Evolutionary conservation across 2,329 filamentous ascomycete species (phyloP).

Genomic region (Triangularia setosa): DNA sequence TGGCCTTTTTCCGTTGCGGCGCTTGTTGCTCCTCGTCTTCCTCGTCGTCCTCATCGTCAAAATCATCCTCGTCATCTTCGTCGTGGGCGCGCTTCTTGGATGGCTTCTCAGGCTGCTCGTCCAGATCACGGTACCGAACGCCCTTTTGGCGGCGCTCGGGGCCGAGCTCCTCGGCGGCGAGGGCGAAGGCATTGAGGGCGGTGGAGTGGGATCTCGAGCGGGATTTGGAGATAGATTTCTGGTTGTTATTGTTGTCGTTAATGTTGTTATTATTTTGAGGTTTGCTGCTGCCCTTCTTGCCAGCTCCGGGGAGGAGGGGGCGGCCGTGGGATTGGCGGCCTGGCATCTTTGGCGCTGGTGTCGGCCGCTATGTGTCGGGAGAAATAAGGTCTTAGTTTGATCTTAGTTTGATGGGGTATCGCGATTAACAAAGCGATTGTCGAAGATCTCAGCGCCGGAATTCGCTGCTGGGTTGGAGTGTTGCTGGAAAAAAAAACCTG

Average conservation of each 20-base stretch:
- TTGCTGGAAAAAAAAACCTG: not conserved
- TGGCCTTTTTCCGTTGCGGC: constrained; percentile 41
- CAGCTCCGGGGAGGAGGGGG: constrained; percentile 38
- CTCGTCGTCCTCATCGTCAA: constrained; percentile 55
- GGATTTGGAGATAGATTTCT: constrained; percentile 37
- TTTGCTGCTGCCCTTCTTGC: not conserved
- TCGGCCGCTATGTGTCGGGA: not conserved
- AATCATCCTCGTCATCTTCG: constrained; percentile 44
- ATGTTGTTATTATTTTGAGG: constrained; percentile 26
- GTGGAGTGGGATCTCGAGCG: constrained; percentile 48
- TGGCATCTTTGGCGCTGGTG: constrained; percentile 42
- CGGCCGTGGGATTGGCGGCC: constrained; percentile 58
- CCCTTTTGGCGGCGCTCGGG: constrained; percentile 38
- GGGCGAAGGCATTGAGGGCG: constrained; percentile 55
- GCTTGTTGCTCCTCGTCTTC: constrained; percentile 63
- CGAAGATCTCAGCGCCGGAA: not conserved
- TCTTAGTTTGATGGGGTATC: not conserved
- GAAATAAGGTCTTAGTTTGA: not conserved
- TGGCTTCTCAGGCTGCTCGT: constrained; percentile 46
- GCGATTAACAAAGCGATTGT: not conserved
- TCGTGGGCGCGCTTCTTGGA: constrained; percentile 35
- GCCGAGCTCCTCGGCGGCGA: constrained; percentile 49
- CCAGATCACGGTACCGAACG: constrained; percentile 45
- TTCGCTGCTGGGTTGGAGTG: not conserved
- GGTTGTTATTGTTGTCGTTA: constrained; percentile 18